Percentiles rank a stretch among this genome's conserved stretches.
Conservation (phyloP, 371 early-diverging fungal genomes). For the Mucor mucedo region DNA sequence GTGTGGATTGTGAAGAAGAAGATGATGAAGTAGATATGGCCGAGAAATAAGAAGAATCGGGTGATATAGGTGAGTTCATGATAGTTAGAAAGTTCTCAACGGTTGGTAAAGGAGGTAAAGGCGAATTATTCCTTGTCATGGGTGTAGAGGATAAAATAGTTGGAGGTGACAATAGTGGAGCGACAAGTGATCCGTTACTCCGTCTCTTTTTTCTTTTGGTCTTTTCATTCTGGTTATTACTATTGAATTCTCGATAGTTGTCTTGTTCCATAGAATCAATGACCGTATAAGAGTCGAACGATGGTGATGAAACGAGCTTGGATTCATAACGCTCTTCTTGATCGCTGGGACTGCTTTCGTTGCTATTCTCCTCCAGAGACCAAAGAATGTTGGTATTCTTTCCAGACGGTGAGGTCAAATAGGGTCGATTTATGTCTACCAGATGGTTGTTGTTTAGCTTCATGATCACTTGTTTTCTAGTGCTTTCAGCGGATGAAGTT, state of each 20-base stretch:
- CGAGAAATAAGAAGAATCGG: conserved; percentile 19
- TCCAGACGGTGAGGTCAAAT: conserved; percentile 9
- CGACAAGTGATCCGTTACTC: conserved; percentile 31
- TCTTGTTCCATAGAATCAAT: conserved; percentile 3
- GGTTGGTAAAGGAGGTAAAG: conserved; percentile 18
- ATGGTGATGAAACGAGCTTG: neutral
- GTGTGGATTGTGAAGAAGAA: conserved; percentile 16
- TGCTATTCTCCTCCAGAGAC: neutral
- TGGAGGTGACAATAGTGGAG: neutral
- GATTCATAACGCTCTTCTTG: neutral
- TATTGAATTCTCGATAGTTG: neutral
- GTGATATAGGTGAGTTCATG: conserved; percentile 19
- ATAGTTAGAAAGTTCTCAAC: conserved; percentile 21
- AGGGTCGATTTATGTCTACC: neutral
- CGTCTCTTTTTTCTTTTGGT: conserved; percentile 46
- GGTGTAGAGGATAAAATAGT: neutral
- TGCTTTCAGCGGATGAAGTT: conserved; percentile 8
- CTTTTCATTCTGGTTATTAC: neutral
- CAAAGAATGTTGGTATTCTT: conserved; percentile 16
- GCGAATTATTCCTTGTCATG: conserved; percentile 10
- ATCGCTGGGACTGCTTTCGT: neutral
- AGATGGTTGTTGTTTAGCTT: neutral
- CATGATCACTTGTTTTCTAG: neutral
- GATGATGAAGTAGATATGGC: conserved; percentile 12
- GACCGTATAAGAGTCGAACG: neutral